A percentile compares a stretch with the other conserved stretches of the same genome.
These are phyloP conservation scores for Parafenestella ontariensis DNA, from an alignment of 2,329 filamentous ascomycete genomes.

Conservation along the genomic window DNA sequence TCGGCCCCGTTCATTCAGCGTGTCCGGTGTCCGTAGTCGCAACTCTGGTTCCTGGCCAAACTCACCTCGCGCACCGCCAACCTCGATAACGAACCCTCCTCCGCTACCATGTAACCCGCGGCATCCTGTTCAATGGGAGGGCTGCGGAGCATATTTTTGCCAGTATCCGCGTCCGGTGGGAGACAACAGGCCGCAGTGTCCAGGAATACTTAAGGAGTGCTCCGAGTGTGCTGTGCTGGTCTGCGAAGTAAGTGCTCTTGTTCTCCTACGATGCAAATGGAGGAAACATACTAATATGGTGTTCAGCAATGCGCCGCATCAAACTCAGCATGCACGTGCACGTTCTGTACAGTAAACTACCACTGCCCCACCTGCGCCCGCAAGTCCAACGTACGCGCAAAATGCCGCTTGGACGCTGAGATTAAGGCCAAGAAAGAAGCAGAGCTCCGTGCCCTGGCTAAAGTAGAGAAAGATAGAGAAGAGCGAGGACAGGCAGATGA, in stretches of 20 bases:
- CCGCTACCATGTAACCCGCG: conserved; percentile 49
- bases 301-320: conserved; percentile 38
- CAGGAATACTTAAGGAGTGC: conserved; percentile 48
- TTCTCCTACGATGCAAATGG: background rate
- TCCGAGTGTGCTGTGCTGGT: conserved; percentile 49
- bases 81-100: conserved; percentile 41
- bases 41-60: conserved; percentile 37
- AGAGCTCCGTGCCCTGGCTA: conserved; percentile 36
- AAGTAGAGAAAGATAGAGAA: conserved; percentile 40
- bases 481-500: conserved; percentile 45
- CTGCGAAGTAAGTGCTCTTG: conserved; percentile 48
- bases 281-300: conserved; percentile 14
- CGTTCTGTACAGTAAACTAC: conserved; percentile 48
- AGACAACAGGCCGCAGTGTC: conserved; percentile 48
- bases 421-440: conserved; percentile 39
- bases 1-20: conserved; percentile 48
- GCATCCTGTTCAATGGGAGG: conserved; percentile 54
- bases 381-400: conserved; percentile 42
- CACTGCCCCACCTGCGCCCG: conserved; percentile 49
- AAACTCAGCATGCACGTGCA: conserved; percentile 47
- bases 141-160: conserved; percentile 53
- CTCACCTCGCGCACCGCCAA: conserved; percentile 32
- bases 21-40: conserved; percentile 46
- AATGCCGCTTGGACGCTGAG: conserved; percentile 48
- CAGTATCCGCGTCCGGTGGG: conserved; percentile 48